Conservation (phyloP, 257 asterid genomes). For the Thymus mandschuricus region DNA sequence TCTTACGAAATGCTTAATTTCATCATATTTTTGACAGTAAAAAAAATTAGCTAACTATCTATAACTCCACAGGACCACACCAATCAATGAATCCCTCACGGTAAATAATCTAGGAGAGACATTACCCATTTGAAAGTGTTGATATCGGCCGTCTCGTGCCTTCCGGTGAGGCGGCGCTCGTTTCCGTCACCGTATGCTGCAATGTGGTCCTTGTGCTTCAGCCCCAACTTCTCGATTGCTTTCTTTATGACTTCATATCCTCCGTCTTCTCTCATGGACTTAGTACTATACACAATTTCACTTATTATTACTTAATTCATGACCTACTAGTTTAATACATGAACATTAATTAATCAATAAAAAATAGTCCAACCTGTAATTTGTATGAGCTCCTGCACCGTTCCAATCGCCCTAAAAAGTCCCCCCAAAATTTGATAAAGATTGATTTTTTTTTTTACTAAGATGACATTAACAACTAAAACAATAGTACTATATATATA, state of each 20-base stretch:
- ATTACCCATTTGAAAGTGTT: conserved; percentile 60
- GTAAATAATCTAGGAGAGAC: neutral
- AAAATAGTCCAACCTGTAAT: conserved; percentile 46
- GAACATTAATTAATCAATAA: neutral
- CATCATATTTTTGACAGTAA: too few species aligned
- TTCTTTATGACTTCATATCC: conserved; percentile 59
- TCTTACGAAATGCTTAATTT: too few species aligned
- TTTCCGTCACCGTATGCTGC: conserved; percentile 65
- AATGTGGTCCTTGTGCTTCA: conserved; percentile 58
- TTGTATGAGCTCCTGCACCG: conserved; percentile 72
- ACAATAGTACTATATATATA: too few species aligned
- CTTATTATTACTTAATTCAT: neutral
- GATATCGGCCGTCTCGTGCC: conserved; percentile 56
- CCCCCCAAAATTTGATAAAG: neutral
- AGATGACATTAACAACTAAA: too few species aligned
- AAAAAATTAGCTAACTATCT: too few species aligned
- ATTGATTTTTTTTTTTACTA: too few species aligned
- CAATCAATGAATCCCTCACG: neutral
- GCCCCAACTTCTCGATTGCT: conserved; percentile 58
- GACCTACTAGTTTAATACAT: too few species aligned
- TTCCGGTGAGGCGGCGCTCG: conserved; percentile 60
- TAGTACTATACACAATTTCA: conserved; percentile 38
- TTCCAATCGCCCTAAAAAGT: conserved; percentile 61
- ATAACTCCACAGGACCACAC: too few species aligned
- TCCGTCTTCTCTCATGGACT: conserved; percentile 58